Conservation (phyloP, 192 early-diverging fungal genomes). For the Entophlyctis helioformis region DNA sequence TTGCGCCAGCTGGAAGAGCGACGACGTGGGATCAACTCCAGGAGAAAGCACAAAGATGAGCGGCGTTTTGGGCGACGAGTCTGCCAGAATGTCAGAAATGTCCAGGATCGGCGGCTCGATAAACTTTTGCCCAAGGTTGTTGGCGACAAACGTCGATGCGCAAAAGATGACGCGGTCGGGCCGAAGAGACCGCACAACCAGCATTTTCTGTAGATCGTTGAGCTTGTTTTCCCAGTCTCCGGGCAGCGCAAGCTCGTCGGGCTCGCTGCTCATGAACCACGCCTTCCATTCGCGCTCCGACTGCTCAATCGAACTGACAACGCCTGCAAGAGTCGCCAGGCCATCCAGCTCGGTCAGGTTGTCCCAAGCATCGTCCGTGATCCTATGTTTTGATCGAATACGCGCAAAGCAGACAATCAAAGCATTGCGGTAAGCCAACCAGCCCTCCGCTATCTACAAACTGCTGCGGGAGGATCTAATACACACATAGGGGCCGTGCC, state of each 20-base stretch:
- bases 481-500: too few relatives aligned
- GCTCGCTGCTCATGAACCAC: conserved; percentile 49
- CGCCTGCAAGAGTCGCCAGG: conserved; percentile 30
- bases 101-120: conserved; percentile 47
- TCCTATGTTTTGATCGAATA: too few relatives aligned
- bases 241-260: conserved; percentile 37
- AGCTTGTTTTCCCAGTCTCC: conserved; percentile 57
- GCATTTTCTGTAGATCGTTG: conserved; percentile 49
- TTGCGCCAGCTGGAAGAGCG: conserved; percentile 26
- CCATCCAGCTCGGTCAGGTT: conserved; percentile 45
- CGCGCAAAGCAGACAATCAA: too few relatives aligned
- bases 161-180: conserved; percentile 49
- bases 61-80: conserved; percentile 38
- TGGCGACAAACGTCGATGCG: conserved; percentile 36
- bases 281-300: conserved; percentile 46
- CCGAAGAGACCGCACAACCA: conserved; percentile 41
- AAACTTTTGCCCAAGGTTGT: conserved; percentile 45
- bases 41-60: conserved; percentile 55
- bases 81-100: conserved; percentile 38
- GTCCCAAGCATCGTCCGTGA: conserved; percentile 44
- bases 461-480: too few relatives aligned
- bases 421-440: too few relatives aligned
- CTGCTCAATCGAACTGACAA: conserved; percentile 48
- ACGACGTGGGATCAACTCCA: conserved; percentile 43
- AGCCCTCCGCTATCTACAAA: too few relatives aligned